Conservation (phyloP, 192 early-diverging fungal genomes). For the Rhizophlyctis rosea region DNA sequence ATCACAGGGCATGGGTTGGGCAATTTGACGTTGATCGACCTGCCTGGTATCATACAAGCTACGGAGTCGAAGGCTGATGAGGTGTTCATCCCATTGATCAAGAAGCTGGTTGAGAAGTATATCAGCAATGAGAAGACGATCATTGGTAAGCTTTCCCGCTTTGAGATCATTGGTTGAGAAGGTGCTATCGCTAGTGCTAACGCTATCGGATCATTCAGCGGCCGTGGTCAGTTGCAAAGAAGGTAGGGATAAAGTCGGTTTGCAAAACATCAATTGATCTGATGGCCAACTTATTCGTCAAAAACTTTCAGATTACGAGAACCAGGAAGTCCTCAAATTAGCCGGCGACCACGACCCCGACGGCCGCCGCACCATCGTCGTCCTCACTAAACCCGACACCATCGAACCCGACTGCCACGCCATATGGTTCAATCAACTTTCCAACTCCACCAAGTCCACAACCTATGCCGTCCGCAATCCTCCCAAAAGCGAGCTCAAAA, state of each 20-base stretch:
- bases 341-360: constrained; percentile 39
- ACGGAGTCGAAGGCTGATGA: constrained; percentile 24
- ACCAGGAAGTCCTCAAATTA: constrained; percentile 41
- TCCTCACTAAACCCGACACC: constrained; percentile 55
- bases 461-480: background rate
- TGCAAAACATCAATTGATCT: too few relatives aligned
- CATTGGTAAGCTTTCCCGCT: constrained; percentile 25
- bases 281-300: too few relatives aligned
- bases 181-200: too few relatives aligned
- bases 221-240: background rate
- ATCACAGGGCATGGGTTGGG: constrained; percentile 35
- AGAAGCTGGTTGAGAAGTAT: constrained; percentile 39
- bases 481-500: background rate
- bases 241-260: too few relatives aligned
- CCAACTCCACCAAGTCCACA: background rate
- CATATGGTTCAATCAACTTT: background rate
- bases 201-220: background rate
- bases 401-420: constrained; percentile 36
- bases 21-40: constrained; percentile 50
- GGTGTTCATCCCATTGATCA: constrained; percentile 35
- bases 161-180: background rate
- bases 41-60: constrained; percentile 51
- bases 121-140: constrained; percentile 38
- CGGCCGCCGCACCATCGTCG: constrained; percentile 45
- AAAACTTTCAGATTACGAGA: constrained; percentile 51